These are phyloP conservation scores for Aspergillus nomiae DNA, from an alignment of 2,329 filamentous ascomycete species.

Conservation along the genomic window DNA sequence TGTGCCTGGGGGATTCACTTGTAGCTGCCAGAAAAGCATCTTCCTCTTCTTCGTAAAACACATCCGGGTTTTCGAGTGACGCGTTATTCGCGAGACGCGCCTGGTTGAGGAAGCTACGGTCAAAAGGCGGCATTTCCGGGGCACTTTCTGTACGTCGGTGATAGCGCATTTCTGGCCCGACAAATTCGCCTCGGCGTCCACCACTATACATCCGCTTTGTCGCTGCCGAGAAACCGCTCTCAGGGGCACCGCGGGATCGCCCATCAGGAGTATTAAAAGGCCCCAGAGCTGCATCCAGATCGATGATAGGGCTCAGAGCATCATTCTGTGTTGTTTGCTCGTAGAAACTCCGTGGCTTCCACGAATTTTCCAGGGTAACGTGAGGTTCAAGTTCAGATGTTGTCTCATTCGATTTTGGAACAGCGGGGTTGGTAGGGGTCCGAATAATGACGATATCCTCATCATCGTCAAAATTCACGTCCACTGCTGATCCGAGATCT, in stretches of 20 bases:
- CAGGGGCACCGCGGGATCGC: conserved; percentile 31
- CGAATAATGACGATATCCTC: conserved; percentile 49
- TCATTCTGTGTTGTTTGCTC: conserved; percentile 60
- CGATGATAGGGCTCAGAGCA: conserved; percentile 76
- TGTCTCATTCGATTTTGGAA: conserved; percentile 28
- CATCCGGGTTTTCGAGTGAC: conserved; percentile 46
- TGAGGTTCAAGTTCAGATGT: conserved; percentile 18
- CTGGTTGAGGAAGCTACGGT: conserved; percentile 42
- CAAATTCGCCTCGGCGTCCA: conserved; percentile 48
- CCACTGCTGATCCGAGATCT: conserved; percentile 44
- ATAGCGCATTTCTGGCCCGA: conserved; percentile 52
- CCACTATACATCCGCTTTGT: conserved; percentile 53
- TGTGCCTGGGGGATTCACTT: conserved; percentile 30
- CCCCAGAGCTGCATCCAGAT: conserved; percentile 88
- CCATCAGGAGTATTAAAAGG: conserved; percentile 75
- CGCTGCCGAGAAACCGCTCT: conserved; percentile 42
- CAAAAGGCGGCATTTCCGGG: conserved; percentile 51
- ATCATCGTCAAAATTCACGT: conserved; percentile 53
- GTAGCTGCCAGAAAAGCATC: conserved; percentile 50
- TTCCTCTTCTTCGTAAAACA: conserved; percentile 55
- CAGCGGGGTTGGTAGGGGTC: conserved; percentile 41
- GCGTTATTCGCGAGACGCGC: conserved; percentile 41
- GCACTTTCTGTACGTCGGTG: conserved; percentile 54
- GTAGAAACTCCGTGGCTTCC: conserved; percentile 49
- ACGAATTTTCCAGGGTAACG: conserved; percentile 38